phyloP scores from a whole-genome alignment of 345 rosid species.

The Arabis hirsuta region DNA sequence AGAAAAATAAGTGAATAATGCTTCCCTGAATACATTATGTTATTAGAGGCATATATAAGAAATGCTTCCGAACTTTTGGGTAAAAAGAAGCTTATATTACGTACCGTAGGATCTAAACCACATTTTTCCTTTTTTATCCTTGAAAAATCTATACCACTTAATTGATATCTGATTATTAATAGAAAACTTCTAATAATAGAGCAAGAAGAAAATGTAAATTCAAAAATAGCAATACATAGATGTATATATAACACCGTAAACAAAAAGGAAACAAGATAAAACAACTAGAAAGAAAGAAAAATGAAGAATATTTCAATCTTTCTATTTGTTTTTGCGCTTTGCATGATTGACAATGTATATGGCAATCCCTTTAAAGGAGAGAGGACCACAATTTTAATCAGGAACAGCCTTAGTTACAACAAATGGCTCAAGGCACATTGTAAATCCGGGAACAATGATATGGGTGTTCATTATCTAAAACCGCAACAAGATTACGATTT shows the following conservation, averaged over 20 bases:
- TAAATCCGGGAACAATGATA: neutral
- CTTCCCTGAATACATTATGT: too few species aligned
- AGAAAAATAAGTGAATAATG: too few species aligned
- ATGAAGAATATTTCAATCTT: slow-evolving; percentile 21
- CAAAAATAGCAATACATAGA: neutral
- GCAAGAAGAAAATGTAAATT: neutral
- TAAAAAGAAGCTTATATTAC: neutral
- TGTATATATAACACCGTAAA: neutral
- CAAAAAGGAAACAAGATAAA: neutral
- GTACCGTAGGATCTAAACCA: neutral
- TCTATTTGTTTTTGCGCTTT: slow-evolving; percentile 26
- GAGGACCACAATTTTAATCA: neutral
- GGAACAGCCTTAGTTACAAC: slow-evolving; percentile 7
- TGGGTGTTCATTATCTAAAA: neutral
- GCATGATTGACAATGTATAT: slow-evolving; percentile 28
- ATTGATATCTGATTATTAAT: neutral
- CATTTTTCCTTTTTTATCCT: neutral
- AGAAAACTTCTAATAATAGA: neutral
- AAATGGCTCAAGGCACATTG: slow-evolving; percentile 37
- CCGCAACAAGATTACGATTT: neutral
- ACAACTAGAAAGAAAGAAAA: slow-evolving; percentile 9
- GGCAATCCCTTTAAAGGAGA: neutral
- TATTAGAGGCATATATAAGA: neutral
- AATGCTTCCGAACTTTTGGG: neutral
- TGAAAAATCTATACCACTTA: neutral